Base-by-base conservation (phyloP, 495 filamentous ascomycete genomes). In the Penicillium pulvis region DNA sequence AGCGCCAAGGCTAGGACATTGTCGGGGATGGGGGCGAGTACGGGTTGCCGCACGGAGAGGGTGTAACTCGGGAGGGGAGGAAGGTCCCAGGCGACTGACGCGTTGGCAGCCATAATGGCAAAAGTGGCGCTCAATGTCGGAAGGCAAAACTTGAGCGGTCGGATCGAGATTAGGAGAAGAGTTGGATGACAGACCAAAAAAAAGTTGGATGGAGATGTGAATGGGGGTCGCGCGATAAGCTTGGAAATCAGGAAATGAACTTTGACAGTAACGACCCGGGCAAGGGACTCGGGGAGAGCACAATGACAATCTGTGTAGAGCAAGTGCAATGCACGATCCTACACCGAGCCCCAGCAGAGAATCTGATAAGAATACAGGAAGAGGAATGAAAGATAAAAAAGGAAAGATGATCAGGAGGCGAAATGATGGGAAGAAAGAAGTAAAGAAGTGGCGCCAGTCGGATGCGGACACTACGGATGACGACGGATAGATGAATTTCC, bases 21-120 rank as follows among this genome's bases (percentile, higher is more conserved):
- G 72, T 98, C 94, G 20, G 90, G 82, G n/a, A 97, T 81, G 67
- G 83, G 85, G 41, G 91, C 79, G 45, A 97, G 58, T 31, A 97
- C 76, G 36, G 91, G 83, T 58, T 85, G 81, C 30, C 87, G 84
- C 8, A 86, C 85, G 48, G 75, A 75, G 17, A 90, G 71, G 28
- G 83, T 84, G 75, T 92, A 94, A 23, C 81, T 71, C 35, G 93
- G 90, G 24, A 96, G 84, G 28, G 91, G 90, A 56, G 92, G 92
- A 41, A 96, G 82, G 58, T 79, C 75, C 59, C 66, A 72, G 57
- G 70, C 64, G 64, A 72, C 59, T 23, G 78, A 75, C 26, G 74
- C 59, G 61, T 81, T 81, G 48, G 64, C 60, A 28, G 74, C 71
- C 75, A 78, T 78, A 57, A 31, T 64, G 62, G 45, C 50, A 8